Base-by-base conservation (phyloP, 2,329 filamentous ascomycete genomes). In the Aspergillus ustus region DNA sequence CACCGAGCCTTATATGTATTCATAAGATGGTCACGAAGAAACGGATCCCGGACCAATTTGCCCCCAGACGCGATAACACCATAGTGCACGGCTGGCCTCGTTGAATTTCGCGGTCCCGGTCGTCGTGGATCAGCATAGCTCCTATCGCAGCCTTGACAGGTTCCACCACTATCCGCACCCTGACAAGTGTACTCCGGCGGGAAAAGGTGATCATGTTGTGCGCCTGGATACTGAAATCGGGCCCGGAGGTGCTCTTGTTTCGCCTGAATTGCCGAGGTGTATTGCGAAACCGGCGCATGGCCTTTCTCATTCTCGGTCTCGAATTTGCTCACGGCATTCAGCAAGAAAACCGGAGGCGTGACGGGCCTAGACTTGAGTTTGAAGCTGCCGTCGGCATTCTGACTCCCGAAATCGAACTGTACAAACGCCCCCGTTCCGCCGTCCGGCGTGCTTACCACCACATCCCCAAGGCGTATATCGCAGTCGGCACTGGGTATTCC, bases 391-490 rank as follows among this genome's bases (percentile, higher is more conserved):
- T 19, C 25, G 11, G 11, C 13, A 6, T 15, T 20, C 8, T 52
- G 17, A 44, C 55, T 56, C n/a, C 52, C 58, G 1, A 11, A 31
- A 22, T 60, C 52, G 17, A 44, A 60, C 25, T 60, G 51, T 7
- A 56, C 19, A 3, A 60, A 51, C n/a, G 51, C 57, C 7, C 28
- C 43, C 7, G 17, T 9, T 2, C 7, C 19, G n/a, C n/a, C 37
- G 13, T 7, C 25, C 3, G 55, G 55, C 5, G 3, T 25, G 22
- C 46, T 51, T 19, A 58, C 55, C 17, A 58, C 55, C 7, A 58
- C 22, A n/a, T 58, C 55, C 7, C 51, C 58, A 15, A 51, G 49
- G n/a, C 58, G 51, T 17, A 60, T 56, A 44, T 55, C 51, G 5
- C 22, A 15, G 7, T 11, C 31, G 25, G 8, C 25, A 13, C 19